Evolutionary conservation across 164 flowering plant genomes (phyloP).

Genomic region (Akebia trifoliata): DNA sequence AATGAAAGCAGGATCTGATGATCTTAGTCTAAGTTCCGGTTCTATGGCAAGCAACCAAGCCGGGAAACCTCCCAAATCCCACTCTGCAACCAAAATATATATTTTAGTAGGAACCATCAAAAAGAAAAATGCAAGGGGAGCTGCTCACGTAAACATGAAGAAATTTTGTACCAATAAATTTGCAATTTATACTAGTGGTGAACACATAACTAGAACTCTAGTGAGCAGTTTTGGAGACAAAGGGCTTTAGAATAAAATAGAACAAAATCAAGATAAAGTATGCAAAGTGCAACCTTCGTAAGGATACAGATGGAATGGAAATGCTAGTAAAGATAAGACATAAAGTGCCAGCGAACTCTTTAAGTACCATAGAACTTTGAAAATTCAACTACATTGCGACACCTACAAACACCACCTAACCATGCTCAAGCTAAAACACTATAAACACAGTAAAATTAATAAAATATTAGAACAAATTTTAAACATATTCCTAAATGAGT

Average conservation of each 20-base stretch:
- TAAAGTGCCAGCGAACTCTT: no score
- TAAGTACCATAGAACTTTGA: no score
- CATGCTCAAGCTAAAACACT: not conserved
- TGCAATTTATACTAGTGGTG: not conserved
- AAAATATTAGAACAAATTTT: not conserved
- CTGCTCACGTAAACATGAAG: not conserved
- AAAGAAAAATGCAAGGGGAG: not conserved
- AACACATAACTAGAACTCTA: no score
- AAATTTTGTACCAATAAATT: no score
- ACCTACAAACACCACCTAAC: not conserved
- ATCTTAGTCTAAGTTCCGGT: constrained; percentile 71
- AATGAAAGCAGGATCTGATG: constrained; percentile 80
- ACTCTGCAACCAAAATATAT: constrained; percentile 51
- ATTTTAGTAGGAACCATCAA: not conserved
- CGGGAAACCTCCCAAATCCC: constrained; percentile 98
- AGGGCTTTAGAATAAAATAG: no score
- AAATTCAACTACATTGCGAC: no score
- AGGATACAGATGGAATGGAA: no score
- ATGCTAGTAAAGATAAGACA: no score
- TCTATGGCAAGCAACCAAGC: constrained; percentile 78
- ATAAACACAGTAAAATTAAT: not conserved
- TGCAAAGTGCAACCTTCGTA: no score
- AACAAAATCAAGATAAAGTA: no score
- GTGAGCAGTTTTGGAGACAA: no score
- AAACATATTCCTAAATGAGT: not conserved